These are phyloP conservation scores for Mucor indicus DNA, from an alignment of 371 early-diverging fungal species.

Conservation along the genomic window DNA sequence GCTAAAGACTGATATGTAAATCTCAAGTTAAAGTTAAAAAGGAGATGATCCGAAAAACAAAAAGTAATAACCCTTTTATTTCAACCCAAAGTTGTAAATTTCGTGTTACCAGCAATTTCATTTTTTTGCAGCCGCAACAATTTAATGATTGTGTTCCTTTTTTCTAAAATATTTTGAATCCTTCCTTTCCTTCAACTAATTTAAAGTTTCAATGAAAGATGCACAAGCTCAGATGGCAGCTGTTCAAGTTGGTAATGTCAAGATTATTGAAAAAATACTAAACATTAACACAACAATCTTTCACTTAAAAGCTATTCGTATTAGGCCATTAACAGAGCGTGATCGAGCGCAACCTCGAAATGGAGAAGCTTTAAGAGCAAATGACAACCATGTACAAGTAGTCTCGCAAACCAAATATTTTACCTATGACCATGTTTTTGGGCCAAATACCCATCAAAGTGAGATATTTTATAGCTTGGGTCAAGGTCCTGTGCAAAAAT, in stretches of 20 bases:
- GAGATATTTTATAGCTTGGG: slow-evolving; percentile 41
- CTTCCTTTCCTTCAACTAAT: no score
- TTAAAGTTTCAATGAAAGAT: slow-evolving; percentile 28
- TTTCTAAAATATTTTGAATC: no score
- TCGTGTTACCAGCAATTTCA: no score
- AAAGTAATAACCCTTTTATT: no score
- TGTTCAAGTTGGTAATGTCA: slow-evolving; percentile 41
- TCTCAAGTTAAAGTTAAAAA: no score
- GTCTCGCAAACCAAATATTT: slow-evolving; percentile 43
- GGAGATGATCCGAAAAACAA: no score
- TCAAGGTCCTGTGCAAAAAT: slow-evolving; percentile 36
- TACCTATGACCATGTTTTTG: slow-evolving; percentile 50
- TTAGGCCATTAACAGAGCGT: slow-evolving; percentile 42
- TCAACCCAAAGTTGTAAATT: no score
- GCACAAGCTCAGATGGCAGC: slow-evolving; percentile 24
- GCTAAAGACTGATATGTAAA: no score
- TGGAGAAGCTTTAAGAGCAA: slow-evolving; percentile 33
- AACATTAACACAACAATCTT: not conserved
- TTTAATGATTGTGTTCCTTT: no score
- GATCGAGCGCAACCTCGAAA: slow-evolving; percentile 47
- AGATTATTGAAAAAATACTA: not conserved
- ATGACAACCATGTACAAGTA: slow-evolving; percentile 40
- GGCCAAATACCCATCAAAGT: slow-evolving; percentile 32
- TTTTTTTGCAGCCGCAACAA: no score
- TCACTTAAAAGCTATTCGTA: slow-evolving; percentile 43